Evolutionary conservation across 2,329 filamentous ascomycete species (phyloP).

Genomic region (Elsinoe ampelina): DNA sequence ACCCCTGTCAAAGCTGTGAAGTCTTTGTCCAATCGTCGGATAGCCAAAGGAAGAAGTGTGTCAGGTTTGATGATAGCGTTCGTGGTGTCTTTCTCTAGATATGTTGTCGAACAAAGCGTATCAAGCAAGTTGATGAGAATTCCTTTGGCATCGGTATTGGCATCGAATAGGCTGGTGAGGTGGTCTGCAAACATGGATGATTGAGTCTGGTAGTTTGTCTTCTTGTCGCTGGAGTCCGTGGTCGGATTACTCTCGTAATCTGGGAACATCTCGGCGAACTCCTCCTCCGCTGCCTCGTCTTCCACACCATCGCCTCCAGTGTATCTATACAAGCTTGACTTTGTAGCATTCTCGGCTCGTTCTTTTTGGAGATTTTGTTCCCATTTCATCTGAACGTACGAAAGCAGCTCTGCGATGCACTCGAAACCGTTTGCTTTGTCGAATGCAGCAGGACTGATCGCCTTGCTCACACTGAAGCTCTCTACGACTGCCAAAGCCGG

Average conservation of each 20-base stretch:
- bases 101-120: background rate
- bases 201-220: background rate
- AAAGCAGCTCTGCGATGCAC: constrained; percentile 4
- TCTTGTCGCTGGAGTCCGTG: background rate
- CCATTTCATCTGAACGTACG: constrained; percentile 44
- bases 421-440: background rate
- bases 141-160: constrained; percentile 15
- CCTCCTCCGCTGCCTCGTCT: constrained; percentile 62
- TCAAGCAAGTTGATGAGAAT: constrained; percentile 18
- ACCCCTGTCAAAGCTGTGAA: background rate
- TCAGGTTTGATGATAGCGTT: background rate
- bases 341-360: constrained; percentile 62
- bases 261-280: constrained; percentile 75
- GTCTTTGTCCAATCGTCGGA: constrained; percentile 7
- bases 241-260: constrained; percentile 22
- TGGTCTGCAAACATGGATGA: constrained; percentile 20
- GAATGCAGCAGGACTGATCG: background rate
- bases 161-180: constrained; percentile 20
- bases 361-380: constrained; percentile 66
- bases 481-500: background rate
- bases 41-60: background rate
- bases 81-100: background rate
- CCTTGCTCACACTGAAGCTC: background rate
- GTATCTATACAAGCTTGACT: constrained; percentile 73
- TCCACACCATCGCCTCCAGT: constrained; percentile 67